These are phyloP conservation scores for Hymenoscyphus occultus DNA, from an alignment of 2,329 filamentous ascomycete genomes.

Conservation along the genomic window DNA sequence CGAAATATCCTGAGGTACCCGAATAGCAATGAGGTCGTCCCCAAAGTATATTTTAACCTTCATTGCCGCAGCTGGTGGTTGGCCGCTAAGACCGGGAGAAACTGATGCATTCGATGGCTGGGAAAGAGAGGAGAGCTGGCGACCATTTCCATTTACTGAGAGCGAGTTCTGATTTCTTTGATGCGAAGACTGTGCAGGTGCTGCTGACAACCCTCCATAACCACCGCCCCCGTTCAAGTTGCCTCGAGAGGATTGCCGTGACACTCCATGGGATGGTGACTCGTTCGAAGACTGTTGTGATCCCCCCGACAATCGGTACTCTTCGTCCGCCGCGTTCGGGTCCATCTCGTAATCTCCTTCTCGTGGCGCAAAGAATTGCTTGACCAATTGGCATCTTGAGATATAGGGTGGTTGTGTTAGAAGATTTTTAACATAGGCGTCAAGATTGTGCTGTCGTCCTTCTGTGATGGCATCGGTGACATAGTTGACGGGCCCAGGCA, in stretches of 20 bases:
- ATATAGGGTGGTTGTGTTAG: constrained; percentile 82
- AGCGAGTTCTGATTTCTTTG: constrained; percentile 41
- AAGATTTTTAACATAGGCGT: constrained; percentile 93
- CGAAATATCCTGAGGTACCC: constrained; percentile 76
- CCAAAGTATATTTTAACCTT: constrained; percentile 97
- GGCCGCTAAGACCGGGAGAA: constrained; percentile 45
- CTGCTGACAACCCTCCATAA: constrained; percentile 51
- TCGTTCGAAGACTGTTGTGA: constrained; percentile 66
- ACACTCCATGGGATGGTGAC: constrained; percentile 57
- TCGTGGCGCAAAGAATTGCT: constrained; percentile 85
- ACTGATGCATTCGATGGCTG: constrained; percentile 57
- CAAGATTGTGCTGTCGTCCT: constrained; percentile 84
- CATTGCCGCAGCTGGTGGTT: constrained; percentile 51
- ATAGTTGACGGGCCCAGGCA: constrained; percentile 96
- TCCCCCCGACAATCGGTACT: constrained; percentile 70
- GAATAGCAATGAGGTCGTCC: constrained; percentile 86
- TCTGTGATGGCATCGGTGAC: constrained; percentile 98
- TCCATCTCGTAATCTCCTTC: constrained; percentile 94
- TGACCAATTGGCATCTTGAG: constrained; percentile 76
- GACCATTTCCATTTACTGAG: constrained; percentile 22
- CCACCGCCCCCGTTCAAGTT: constrained; percentile 60
- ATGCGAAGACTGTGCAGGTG: constrained; percentile 40
- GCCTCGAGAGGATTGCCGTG: constrained; percentile 62
- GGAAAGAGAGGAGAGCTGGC: constrained; percentile 39
- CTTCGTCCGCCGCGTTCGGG: constrained; percentile 59